Evolutionary conservation across 2,329 filamentous ascomycete genomes (phyloP).

Genomic region (Paecilomyces sp.): DNA sequence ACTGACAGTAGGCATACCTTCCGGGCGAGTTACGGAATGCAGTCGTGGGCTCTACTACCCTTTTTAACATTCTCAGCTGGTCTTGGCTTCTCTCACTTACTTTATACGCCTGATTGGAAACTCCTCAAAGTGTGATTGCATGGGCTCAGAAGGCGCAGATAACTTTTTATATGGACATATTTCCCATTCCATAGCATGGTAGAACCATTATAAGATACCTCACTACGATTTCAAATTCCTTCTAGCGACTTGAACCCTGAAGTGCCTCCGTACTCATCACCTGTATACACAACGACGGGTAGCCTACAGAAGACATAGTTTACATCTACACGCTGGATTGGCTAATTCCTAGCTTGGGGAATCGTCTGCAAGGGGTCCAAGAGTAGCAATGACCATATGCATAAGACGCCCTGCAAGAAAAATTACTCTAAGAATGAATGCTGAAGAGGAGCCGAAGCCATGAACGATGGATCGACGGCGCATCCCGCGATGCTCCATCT

Average conservation of each 20-base stretch:
- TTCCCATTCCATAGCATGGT: background rate
- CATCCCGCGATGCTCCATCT: background rate
- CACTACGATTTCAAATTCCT: background rate
- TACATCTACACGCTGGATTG: no score
- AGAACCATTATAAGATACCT: background rate
- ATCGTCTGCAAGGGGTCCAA: background rate
- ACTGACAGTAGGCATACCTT: constrained; percentile 8
- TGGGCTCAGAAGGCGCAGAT: background rate
- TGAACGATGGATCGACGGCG: background rate
- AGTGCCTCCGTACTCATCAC: background rate
- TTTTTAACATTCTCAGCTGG: background rate
- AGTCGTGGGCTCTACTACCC: background rate
- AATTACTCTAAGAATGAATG: no score
- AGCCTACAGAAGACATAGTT: background rate
- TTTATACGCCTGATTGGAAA: background rate
- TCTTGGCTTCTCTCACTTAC: background rate
- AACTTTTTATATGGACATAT: background rate
- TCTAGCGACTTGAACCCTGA: background rate
- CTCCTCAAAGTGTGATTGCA: background rate
- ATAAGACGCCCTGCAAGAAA: background rate
- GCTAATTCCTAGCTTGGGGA: no score
- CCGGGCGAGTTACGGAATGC: background rate
- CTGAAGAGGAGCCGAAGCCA: background rate
- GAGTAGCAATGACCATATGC: background rate
- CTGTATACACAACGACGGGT: background rate